These are phyloP conservation scores for Quillaja saponaria DNA, from an alignment of 306 rosid species.

Conservation along the genomic window DNA sequence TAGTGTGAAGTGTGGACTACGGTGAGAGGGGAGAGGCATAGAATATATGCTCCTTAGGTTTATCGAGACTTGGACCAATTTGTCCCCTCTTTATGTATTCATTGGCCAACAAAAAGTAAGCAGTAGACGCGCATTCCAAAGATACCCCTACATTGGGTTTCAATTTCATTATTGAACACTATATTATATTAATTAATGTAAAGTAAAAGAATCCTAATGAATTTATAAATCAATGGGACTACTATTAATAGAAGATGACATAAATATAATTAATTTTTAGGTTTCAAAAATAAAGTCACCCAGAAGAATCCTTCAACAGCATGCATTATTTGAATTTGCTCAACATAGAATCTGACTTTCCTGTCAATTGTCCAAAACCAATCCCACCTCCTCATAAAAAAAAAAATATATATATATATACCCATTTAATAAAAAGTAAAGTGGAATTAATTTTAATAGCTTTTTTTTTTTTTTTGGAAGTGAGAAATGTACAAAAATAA, in stretches of 20 bases:
- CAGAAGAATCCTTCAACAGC: neutral
- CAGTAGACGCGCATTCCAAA: constrained; percentile 31
- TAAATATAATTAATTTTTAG: too few species aligned
- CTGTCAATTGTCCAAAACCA: neutral
- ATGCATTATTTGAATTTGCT: too few species aligned
- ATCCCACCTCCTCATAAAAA: neutral
- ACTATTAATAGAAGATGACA: too few species aligned
- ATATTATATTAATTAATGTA: too few species aligned
- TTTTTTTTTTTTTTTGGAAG: too few species aligned
- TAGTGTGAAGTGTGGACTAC: neutral
- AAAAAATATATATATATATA: neutral
- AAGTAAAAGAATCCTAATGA: too few species aligned
- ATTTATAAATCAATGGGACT: too few species aligned
- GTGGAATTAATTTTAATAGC: too few species aligned
- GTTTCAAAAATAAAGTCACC: too few species aligned
- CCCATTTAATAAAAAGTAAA: too few species aligned
- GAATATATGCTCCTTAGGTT: constrained; percentile 9
- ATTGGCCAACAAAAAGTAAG: constrained; percentile 12
- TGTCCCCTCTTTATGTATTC: constrained; percentile 29
- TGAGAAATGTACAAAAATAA: too few species aligned
- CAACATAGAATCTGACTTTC: neutral
- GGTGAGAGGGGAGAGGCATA: neutral
- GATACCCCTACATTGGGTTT: constrained; percentile 2
- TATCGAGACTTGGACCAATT: constrained; percentile 28
- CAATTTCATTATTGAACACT: neutral